Conservation (phyloP, 768 basidiomycete genomes). For the Agaricus subrufescens region DNA sequence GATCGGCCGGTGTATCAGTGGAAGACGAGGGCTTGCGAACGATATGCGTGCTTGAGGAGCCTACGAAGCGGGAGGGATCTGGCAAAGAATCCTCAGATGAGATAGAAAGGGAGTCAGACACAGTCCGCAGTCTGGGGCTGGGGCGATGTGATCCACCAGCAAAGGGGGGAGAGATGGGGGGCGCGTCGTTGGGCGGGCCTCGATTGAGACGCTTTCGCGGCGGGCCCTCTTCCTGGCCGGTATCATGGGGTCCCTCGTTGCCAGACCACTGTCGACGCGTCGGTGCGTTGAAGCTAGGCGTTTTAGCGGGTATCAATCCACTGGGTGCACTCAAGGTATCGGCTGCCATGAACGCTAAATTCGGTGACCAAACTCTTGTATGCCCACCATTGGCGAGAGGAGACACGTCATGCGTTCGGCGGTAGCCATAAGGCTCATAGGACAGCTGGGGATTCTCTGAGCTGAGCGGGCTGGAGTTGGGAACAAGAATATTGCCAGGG, state of each 20-base stretch:
- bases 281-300: slow-evolving; percentile 42
- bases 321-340: slow-evolving; percentile 61
- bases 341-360: slow-evolving; percentile 23
- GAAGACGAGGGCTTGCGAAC: slow-evolving; percentile 39
- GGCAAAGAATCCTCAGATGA: slow-evolving; percentile 71
- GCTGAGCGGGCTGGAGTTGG: slow-evolving; percentile 64
- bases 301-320: slow-evolving; percentile 44
- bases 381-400: slow-evolving; percentile 33
- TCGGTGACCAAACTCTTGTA: slow-evolving; percentile 31
- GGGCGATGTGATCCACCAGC: slow-evolving; percentile 1
- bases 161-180: slow-evolving; percentile 46
- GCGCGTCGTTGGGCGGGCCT: slow-evolving; percentile 36
- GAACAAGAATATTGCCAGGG: slow-evolving; percentile 62
- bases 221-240: slow-evolving; percentile 53
- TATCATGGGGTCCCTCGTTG: slow-evolving; percentile 32
- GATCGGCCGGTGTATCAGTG: slow-evolving; percentile 22
- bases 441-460: slow-evolving; percentile 34
- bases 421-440: slow-evolving; percentile 34
- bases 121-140: slow-evolving; percentile 4
- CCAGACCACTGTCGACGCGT: slow-evolving; percentile 40
- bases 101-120: slow-evolving; percentile 30
- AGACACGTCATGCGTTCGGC: slow-evolving; percentile 37
- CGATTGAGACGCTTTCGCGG: slow-evolving; percentile 69
- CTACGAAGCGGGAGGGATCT: slow-evolving; percentile 38
- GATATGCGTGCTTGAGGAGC: slow-evolving; percentile 49